phyloP scores from a whole-genome alignment of 495 filamentous ascomycete species.

The Corynascus novoguineensis region DNA sequence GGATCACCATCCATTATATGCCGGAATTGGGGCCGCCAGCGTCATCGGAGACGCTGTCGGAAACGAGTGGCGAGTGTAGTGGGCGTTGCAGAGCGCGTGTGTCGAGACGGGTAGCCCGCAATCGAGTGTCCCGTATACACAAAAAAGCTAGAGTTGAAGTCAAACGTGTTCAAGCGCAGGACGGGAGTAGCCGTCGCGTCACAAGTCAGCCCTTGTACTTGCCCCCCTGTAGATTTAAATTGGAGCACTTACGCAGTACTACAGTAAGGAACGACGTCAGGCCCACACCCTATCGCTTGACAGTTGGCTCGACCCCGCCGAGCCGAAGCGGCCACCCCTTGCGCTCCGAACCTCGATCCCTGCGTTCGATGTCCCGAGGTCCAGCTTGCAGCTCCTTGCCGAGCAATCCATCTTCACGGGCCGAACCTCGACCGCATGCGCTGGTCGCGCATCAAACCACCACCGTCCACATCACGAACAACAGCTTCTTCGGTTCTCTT shows the following conservation, averaged over 20 bases:
- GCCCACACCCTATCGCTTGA: too few species aligned
- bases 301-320: not conserved
- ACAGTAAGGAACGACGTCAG: constrained; percentile 22
- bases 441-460: constrained; percentile 4
- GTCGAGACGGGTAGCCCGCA: too few species aligned
- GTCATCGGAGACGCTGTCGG: constrained; percentile 22
- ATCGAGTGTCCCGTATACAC: too few species aligned
- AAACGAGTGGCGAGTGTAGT: not conserved
- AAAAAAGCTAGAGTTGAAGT: not conserved
- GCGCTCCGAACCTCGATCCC: not conserved
- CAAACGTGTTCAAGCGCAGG: not conserved
- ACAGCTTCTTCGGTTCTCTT: not conserved
- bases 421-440: constrained; percentile 10
- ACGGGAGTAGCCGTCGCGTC: not conserved
- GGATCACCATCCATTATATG: constrained; percentile 73
- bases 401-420: constrained; percentile 9
- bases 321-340: constrained; percentile 5
- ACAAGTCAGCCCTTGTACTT: constrained; percentile 8
- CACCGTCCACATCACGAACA: not conserved
- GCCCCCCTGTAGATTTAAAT: constrained; percentile 18
- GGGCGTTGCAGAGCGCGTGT: not conserved
- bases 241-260: not conserved
- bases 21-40: constrained; percentile 10
- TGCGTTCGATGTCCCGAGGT: constrained; percentile 19
- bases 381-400: constrained; percentile 14